Percentiles rank a stretch among this genome's conserved stretches.
These are phyloP conservation scores for Penicillium canescens DNA, from an alignment of 495 filamentous ascomycete genomes.

Conservation along the genomic window DNA sequence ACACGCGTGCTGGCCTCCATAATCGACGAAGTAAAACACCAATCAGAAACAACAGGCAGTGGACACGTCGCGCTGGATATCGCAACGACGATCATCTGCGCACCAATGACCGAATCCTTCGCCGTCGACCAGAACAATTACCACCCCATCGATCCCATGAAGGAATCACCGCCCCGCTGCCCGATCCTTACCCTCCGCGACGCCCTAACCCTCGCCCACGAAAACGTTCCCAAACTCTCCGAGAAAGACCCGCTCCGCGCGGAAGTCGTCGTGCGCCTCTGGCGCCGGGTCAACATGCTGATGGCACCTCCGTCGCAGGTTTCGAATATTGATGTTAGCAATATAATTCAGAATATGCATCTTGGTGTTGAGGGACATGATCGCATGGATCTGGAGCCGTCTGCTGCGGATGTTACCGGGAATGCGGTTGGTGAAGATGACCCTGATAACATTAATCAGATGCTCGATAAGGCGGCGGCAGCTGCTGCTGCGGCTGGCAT, in stretches of 20 bases:
- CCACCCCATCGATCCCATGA: slow-evolving; percentile 40
- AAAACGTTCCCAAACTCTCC: slow-evolving; percentile 61
- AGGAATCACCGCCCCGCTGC: slow-evolving; percentile 39
- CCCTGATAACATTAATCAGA: slow-evolving; percentile 46
- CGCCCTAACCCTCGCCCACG: slow-evolving; percentile 64
- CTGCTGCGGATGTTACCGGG: slow-evolving; percentile 14
- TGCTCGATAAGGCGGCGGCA: slow-evolving; percentile 44
- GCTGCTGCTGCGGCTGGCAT: slow-evolving; percentile 36
- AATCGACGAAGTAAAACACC: slow-evolving; percentile 68
- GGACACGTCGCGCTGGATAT: slow-evolving; percentile 72
- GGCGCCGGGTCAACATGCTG: slow-evolving; percentile 70
- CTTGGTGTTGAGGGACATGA: slow-evolving; percentile 35
- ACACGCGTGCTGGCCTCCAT: slow-evolving; percentile 59
- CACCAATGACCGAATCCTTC: slow-evolving; percentile 58
- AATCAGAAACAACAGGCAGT: slow-evolving; percentile 47
- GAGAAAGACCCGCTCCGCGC: slow-evolving; percentile 62
- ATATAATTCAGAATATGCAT: slow-evolving; percentile 44
- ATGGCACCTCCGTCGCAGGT: slow-evolving; percentile 42
- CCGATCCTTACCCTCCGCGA: slow-evolving; percentile 61
- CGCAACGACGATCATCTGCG: slow-evolving; percentile 69
- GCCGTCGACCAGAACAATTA: slow-evolving; percentile 44
- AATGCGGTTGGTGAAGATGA: slow-evolving; percentile 27
- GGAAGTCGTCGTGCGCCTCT: slow-evolving; percentile 72
- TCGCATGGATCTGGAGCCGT: slow-evolving; percentile 37
- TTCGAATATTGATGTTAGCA: slow-evolving; percentile 41